These are phyloP conservation scores for Aureobasidium sp. DNA, from an alignment of 2,329 filamentous ascomycete genomes.

Conservation along the genomic window DNA sequence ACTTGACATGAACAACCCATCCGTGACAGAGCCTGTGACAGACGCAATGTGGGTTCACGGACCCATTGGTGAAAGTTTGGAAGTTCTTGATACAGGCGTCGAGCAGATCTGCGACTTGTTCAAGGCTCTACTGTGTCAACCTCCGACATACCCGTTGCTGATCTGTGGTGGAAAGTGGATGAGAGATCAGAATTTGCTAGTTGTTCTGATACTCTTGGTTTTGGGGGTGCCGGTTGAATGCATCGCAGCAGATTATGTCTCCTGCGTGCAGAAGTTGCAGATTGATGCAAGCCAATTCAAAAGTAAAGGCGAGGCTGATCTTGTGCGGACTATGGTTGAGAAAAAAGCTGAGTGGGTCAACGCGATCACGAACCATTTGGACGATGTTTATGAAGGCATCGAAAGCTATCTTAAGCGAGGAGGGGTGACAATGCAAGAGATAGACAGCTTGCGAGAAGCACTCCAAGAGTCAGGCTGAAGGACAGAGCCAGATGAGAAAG, in stretches of 20 bases:
- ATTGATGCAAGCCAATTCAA: not conserved
- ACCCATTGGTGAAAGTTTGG: not conserved
- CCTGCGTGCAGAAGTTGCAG: not conserved
- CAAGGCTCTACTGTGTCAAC: not conserved
- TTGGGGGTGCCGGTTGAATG: not conserved
- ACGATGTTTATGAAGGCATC: not conserved
- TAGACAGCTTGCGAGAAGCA: not conserved
- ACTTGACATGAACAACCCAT: not conserved
- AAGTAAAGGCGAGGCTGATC: not conserved
- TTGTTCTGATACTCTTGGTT: not conserved
- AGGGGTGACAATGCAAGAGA: not conserved
- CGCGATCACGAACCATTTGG: not conserved
- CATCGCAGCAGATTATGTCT: not conserved
- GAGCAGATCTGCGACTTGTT: not conserved
- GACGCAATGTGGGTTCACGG: not conserved
- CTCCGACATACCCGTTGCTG: not conserved
- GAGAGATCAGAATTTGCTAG: not conserved
- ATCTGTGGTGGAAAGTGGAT: not conserved
- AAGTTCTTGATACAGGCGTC: not conserved
- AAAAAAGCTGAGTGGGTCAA: not conserved
- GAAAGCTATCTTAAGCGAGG: not conserved
- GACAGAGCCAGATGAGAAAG: no score
- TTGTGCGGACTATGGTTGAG: not conserved
- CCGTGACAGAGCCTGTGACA: not conserved
- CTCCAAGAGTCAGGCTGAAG: not conserved